These are phyloP conservation scores for Daedaleopsis nitida DNA, from an alignment of 768 basidiomycete species.

Conservation along the genomic window DNA sequence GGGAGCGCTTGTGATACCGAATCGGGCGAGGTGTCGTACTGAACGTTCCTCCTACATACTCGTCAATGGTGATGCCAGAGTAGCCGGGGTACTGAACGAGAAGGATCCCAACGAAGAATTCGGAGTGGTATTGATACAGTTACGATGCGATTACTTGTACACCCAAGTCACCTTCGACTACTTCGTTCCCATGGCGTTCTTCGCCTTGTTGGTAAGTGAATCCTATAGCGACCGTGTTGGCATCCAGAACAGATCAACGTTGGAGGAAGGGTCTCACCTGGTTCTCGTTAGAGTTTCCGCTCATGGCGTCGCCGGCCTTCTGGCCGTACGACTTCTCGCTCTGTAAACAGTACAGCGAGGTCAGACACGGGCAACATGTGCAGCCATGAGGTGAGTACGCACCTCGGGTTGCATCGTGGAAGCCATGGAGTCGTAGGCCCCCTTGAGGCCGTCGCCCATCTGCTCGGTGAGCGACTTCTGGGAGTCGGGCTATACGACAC, in stretches of 20 bases:
- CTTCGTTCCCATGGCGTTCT: conserved; percentile 33
- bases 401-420: conserved; percentile 31
- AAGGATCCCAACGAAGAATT: too few relatives aligned
- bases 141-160: not conserved
- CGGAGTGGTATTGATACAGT: not conserved
- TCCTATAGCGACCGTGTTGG: conserved; percentile 7
- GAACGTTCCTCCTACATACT: too few relatives aligned
- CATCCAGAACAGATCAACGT: not conserved
- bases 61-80: too few relatives aligned
- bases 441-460: conserved; percentile 33
- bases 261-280: conserved; percentile 3
- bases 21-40: too few relatives aligned
- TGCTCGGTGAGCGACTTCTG: conserved; percentile 38
- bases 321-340: conserved; percentile 36
- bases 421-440: conserved; percentile 31
- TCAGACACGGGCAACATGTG: too few relatives aligned
- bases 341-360: conserved; percentile 22
- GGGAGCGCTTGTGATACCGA: too few relatives aligned
- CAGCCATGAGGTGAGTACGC: not conserved
- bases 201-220: conserved; percentile 32
- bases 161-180: too few relatives aligned
- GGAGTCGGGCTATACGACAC: conserved; percentile 31
- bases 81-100: too few relatives aligned
- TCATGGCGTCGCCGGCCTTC: conserved; percentile 34
- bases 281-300: conserved; percentile 32